Percentiles rank a stretch among this genome's conserved stretches.
These are phyloP conservation scores for Pseudocercospora cruenta DNA, from an alignment of 2,329 filamentous ascomycete species.

Conservation along the genomic window DNA sequence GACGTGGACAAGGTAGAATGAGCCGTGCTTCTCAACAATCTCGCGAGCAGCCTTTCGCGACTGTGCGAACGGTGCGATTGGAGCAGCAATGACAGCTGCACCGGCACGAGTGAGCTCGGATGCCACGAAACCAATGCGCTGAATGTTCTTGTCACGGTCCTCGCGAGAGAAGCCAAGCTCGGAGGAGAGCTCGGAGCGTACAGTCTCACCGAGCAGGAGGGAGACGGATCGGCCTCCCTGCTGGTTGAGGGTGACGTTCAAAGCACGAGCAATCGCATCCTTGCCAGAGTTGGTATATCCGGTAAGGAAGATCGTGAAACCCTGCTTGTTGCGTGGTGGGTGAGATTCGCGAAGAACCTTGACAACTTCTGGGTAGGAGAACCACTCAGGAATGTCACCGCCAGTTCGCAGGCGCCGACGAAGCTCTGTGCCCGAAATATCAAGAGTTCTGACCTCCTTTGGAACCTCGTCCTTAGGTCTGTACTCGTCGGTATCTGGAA, in stretches of 20 bases:
- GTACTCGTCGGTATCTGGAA: constrained; percentile 97
- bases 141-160: constrained; percentile 93
- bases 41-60: constrained; percentile 78
- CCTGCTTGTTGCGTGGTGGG: constrained; percentile 85
- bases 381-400: constrained; percentile 97
- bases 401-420: constrained; percentile 88
- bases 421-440: constrained; percentile 71
- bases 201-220: constrained; percentile 91
- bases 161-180: constrained; percentile 94
- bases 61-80: constrained; percentile 89
- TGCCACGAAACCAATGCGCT: constrained; percentile 93
- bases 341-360: constrained; percentile 94
- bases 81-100: constrained; percentile 91
- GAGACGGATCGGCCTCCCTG: constrained; percentile 94
- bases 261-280: constrained; percentile 90
- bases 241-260: constrained; percentile 97
- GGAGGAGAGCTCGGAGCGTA: constrained; percentile 87
- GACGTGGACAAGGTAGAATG: constrained; percentile 94
- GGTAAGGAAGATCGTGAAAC: constrained; percentile 97
- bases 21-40: constrained; percentile 82
- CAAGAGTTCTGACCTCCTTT: constrained; percentile 74
- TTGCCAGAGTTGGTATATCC: constrained; percentile 97
- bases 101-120: constrained; percentile 91
- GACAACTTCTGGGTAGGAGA: constrained; percentile 99
- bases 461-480: constrained; percentile 87